Evolutionary conservation across 345 rosid species (phyloP), one percentile per base, ranked within the genome.

Genomic region (Nasturtium officinale): DNA sequence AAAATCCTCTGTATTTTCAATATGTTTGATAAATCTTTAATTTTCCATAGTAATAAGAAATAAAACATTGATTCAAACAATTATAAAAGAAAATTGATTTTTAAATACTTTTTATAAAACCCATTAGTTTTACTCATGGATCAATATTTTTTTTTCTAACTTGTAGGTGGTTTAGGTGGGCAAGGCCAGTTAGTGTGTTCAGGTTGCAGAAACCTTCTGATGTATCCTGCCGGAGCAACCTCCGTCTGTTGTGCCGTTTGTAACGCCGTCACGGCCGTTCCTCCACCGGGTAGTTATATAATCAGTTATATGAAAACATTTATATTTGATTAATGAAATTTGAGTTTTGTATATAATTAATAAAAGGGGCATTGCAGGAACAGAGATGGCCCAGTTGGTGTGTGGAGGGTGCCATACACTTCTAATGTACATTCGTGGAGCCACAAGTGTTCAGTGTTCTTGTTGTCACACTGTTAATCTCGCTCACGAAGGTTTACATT

Each of bases 211-310:
- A 95, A 88, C 71, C 91, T 95, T 54, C 82, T 91, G 71, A 89
- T 91, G 57, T 95, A 88, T 83, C 99, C 99, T 0, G 92, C 83
- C 18, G 99, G 97, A 76, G 99, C 99, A 51, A 82, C 91, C 29
- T 95, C 99, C 16, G 90, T 95, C 15, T 95, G 99, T 72, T 95
- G 99, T 65, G 99, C 99, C 18, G 96, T 95, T n/a, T 95, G 99
- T 87, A 95, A 86, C 87, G 97, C 96, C 57, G 96, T 95, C 63
- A 95, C 99, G 10, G 87, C 89, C 1, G 99, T 95, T 61, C 97
- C 99, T 9, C 96, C 97, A 43, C 96, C 93, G 3, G 99, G 99
- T 89, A 83, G 16, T 38, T 35, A 51, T 35, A 51, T 23, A 23
- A 51, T 59, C 30, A 5, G n/a, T 57, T 13, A 2, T 45, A 0